phyloP scores from a whole-genome alignment of 2,329 filamentous ascomycete genomes.

The Dissoconium aciculare region DNA sequence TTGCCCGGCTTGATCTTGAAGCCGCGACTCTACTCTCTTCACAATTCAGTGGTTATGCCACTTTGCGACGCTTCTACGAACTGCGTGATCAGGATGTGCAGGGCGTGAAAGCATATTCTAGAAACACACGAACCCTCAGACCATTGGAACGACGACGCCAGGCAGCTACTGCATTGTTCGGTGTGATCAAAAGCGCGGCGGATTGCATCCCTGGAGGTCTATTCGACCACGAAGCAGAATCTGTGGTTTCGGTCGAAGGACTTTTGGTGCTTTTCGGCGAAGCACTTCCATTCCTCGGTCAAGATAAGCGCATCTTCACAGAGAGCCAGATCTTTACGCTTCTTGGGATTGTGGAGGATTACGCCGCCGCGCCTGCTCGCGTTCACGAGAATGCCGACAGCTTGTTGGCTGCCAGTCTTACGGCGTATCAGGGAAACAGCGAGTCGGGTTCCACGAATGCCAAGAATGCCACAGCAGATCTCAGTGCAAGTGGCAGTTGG shows the following conservation, averaged over 20 bases:
- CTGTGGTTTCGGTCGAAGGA: constrained; percentile 79
- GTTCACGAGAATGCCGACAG: constrained; percentile 18
- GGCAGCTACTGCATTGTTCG: constrained; percentile 58
- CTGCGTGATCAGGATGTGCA: constrained; percentile 55
- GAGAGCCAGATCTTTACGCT: constrained; percentile 17
- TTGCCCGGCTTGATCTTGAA: constrained; percentile 61
- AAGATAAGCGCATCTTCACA: constrained; percentile 25
- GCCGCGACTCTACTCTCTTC: constrained; percentile 72
- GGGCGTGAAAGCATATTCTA: constrained; percentile 21
- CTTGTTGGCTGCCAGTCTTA: constrained; percentile 15
- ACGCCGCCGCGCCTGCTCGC: constrained; percentile 13
- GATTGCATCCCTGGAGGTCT: constrained; percentile 85
- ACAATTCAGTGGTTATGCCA: constrained; percentile 83
- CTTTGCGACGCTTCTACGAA: constrained; percentile 77
- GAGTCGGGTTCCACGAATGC: constrained; percentile 5
- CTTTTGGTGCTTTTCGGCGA: constrained; percentile 73
- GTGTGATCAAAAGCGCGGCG: constrained; percentile 72
- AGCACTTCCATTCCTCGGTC: constrained; percentile 59
- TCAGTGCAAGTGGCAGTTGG: constrained; percentile 17
- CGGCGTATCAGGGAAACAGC: constrained; percentile 12
- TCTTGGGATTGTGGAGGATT: constrained; percentile 19
- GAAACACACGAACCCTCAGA: constrained; percentile 28
- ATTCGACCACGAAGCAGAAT: constrained; percentile 65
- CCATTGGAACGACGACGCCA: constrained; percentile 50
- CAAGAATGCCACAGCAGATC: constrained; percentile 12